phyloP scores from a whole-genome alignment of 75 land plant genomes.

The Picea sitchensis region DNA sequence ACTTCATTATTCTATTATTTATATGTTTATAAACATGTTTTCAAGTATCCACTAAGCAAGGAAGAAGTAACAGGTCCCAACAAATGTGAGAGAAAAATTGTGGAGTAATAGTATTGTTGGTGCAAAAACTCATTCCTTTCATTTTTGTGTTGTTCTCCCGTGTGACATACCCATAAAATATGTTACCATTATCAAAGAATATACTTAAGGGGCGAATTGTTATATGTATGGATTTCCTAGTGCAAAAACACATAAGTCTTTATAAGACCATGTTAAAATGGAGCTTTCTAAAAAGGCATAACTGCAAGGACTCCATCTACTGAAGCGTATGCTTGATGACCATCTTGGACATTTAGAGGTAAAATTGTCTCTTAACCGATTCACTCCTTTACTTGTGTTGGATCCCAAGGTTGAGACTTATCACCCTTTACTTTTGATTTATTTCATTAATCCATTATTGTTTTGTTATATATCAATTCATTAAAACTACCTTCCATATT shows the following conservation, averaged over 20 bases:
- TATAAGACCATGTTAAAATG: slow-evolving; percentile 23
- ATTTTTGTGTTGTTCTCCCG: slow-evolving; percentile 27
- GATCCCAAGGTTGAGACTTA: slow-evolving; percentile 18
- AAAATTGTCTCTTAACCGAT: slow-evolving; percentile 31
- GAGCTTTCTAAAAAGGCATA: slow-evolving; percentile 35
- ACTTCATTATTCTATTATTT: slow-evolving; percentile 20
- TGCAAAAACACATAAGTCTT: slow-evolving; percentile 23
- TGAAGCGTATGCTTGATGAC: slow-evolving; percentile 21
- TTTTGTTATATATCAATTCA: not conserved
- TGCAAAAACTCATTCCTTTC: slow-evolving; percentile 19
- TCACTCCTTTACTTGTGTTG: slow-evolving; percentile 25
- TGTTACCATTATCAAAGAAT: slow-evolving; percentile 28
- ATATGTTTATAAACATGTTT: slow-evolving; percentile 22
- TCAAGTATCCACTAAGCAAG: not conserved
- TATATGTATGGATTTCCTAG: slow-evolving; percentile 25
- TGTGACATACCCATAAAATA: slow-evolving; percentile 8
- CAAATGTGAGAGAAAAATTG: slow-evolving; percentile 4
- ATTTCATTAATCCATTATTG: not conserved
- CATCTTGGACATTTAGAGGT: slow-evolving; percentile 32
- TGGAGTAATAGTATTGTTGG: slow-evolving; percentile 32
- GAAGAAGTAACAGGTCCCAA: not conserved
- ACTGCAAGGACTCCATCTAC: slow-evolving; percentile 10
- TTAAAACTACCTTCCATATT: not conserved
- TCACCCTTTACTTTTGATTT: not conserved
- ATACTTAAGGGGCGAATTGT: slow-evolving; percentile 26